These are phyloP conservation scores for Penicillium chermesinum DNA, from an alignment of 495 filamentous ascomycete species.

Conservation along the genomic window DNA sequence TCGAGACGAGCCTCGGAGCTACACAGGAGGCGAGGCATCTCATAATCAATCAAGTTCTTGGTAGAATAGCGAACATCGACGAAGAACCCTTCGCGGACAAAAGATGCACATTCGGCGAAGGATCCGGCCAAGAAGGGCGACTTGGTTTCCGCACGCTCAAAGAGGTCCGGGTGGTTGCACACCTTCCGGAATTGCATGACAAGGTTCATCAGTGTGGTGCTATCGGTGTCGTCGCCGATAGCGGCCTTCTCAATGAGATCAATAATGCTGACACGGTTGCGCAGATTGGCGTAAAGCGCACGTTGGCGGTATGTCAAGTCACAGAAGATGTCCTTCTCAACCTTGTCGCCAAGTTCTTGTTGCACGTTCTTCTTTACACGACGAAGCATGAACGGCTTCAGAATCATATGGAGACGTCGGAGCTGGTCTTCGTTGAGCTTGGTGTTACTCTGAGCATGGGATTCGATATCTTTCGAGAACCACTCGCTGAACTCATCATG, in stretches of 20 bases:
- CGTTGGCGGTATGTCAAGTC: slow-evolving; percentile 95
- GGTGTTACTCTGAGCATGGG: slow-evolving; percentile 95
- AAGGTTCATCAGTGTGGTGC: slow-evolving; percentile 94
- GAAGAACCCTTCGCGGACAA: slow-evolving; percentile 79
- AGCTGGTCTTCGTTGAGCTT: slow-evolving; percentile 98
- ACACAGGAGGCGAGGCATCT: slow-evolving; percentile 73
- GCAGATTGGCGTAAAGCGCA: slow-evolving; percentile 83
- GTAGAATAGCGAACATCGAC: slow-evolving; percentile 83
- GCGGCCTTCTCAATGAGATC: slow-evolving; percentile 97
- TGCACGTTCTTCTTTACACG: slow-evolving; percentile 99
- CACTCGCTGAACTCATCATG: slow-evolving; percentile 99
- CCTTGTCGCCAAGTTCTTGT: slow-evolving; percentile 97
- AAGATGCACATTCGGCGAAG: slow-evolving; percentile 92
- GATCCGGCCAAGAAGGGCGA: slow-evolving; percentile 77
- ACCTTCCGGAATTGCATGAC: slow-evolving; percentile 99
- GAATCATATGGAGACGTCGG: slow-evolving; percentile 93
- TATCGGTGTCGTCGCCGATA: slow-evolving; percentile 88
- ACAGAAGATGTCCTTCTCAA: slow-evolving; percentile 93
- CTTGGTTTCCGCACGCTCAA: slow-evolving; percentile 86
- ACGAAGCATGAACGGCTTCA: slow-evolving; percentile 98
- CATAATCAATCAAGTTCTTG: slow-evolving; percentile 78
- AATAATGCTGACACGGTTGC: slow-evolving; percentile 97
- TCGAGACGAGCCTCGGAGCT: slow-evolving; percentile 69
- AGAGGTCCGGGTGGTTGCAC: slow-evolving; percentile 96
- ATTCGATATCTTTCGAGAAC: slow-evolving; percentile 99